Base-by-base conservation (phyloP, 2,329 filamentous ascomycete genomes). In the Phialophora expanda region DNA sequence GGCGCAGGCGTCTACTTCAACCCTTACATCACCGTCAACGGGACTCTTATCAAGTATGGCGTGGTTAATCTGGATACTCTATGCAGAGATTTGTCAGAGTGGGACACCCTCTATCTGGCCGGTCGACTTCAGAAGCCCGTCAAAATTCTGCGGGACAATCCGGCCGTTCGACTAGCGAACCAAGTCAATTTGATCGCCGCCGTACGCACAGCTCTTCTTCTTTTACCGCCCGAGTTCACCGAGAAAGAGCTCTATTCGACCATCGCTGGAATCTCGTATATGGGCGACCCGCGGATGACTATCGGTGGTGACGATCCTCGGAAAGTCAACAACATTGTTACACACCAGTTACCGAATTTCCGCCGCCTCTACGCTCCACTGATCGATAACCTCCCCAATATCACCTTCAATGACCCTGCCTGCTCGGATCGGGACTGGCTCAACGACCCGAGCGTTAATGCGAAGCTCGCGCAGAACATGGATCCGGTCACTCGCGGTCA, bases 1-100 rank as follows among this genome's bases (percentile, higher is more conserved):
- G 95, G 95, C 50, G 95, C 95, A 0, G 96, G 95, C 6, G 92
- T 97, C 46, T 99, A 99, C 80, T 99, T 97, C 81, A 97, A 99
- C 74, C 93, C 95, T 0, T 97, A 94, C 76, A 87, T 99, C 56
- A 94, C 91, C 2, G 89, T 98, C 67, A 97, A 98, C 74, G 96
- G 95, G 48, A 96, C 93, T 68, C 84, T 98, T 74, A 95, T 99
- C 78, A 99, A 99, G 80, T 99, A 99, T 74, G 95, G 94, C 22
- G 95, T 99, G 24, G 96, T 97, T 51, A 97, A 96, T 74, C 86
- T 98, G 70, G 89, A 96, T 75, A 97, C 93, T 2, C 83, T 99
- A 17, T 93, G 92, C 73, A 85, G 84, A 50, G 95, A 99, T 76
- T 85, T 99, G 26, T 90, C 88, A 32, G 88, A 93, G 65, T 99